Conservation (phyloP, 495 filamentous ascomycete genomes). For the Aspergillus homomorphus region DNA sequence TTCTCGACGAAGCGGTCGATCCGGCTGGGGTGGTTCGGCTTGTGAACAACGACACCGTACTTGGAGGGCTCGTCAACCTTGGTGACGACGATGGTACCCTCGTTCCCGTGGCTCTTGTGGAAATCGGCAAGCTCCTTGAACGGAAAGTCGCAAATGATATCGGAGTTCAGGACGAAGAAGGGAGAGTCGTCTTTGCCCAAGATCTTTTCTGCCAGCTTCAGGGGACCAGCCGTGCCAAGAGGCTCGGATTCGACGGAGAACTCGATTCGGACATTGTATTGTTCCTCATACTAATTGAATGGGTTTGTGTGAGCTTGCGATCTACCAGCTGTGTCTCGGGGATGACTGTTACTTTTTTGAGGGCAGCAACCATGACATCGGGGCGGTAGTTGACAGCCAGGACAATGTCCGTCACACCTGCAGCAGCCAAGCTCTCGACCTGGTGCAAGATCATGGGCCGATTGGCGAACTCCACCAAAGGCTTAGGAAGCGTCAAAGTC, state of each 20-base stretch:
- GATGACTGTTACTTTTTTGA: slow-evolving; percentile 58
- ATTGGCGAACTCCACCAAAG: slow-evolving; percentile 96
- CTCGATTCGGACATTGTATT: slow-evolving; percentile 89
- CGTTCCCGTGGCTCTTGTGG: slow-evolving; percentile 88
- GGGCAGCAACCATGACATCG: slow-evolving; percentile 81
- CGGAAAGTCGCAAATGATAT: slow-evolving; percentile 97
- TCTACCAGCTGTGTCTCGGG: neutral
- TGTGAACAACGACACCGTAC: slow-evolving; percentile 98
- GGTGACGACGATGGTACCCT: slow-evolving; percentile 98
- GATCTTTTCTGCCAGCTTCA: slow-evolving; percentile 93
- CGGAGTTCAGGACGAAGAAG: slow-evolving; percentile 99
- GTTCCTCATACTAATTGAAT: slow-evolving; percentile 70
- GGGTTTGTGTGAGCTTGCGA: neutral
- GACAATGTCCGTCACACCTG: slow-evolving; percentile 96
- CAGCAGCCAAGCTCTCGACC: slow-evolving; percentile 89
- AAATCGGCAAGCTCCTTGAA: slow-evolving; percentile 84
- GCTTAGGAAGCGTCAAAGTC: slow-evolving; percentile 97
- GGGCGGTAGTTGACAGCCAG: slow-evolving; percentile 98
- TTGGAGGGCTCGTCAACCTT: slow-evolving; percentile 99
- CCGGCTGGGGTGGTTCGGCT: slow-evolving; percentile 83
- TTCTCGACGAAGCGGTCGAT: slow-evolving; percentile 99
- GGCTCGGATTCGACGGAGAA: slow-evolving; percentile 97
- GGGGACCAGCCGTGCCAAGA: slow-evolving; percentile 89
- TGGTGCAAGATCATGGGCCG: slow-evolving; percentile 99
- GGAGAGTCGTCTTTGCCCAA: slow-evolving; percentile 89